phyloP scores from a whole-genome alignment of 2,329 filamentous ascomycete genomes.

The Bipolaris oryzae region DNA sequence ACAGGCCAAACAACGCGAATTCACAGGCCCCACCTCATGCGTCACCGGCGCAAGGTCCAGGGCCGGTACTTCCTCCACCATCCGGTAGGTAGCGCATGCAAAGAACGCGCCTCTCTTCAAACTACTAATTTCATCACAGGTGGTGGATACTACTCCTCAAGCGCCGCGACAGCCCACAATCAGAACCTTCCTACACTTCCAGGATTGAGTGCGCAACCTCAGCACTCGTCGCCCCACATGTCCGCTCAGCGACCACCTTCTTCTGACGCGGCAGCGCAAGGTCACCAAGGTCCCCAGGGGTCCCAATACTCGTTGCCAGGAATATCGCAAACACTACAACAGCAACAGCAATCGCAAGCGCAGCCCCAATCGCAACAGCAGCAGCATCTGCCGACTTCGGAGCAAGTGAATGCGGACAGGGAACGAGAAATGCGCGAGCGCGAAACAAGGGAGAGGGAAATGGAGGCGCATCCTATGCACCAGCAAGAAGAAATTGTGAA shows the following conservation, averaged over 20 bases:
- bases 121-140: conserved; percentile 30
- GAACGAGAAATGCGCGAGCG: conserved; percentile 56
- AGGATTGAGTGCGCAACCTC: conserved; percentile 52
- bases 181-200: conserved; percentile 55
- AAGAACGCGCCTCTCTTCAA: conserved; percentile 11
- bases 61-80: conserved; percentile 49
- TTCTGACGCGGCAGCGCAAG: conserved; percentile 46
- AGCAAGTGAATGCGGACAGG: conserved; percentile 48
- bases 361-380: conserved; percentile 32
- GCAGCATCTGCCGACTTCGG: conserved; percentile 44
- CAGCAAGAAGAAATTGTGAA: conserved; percentile 63
- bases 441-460: conserved; percentile 56
- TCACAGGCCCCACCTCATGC: conserved; percentile 43
- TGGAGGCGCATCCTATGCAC: conserved; percentile 54
- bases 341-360: conserved; percentile 22
- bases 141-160: conserved; percentile 51
- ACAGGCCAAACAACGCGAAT: conserved; percentile 41
- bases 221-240: conserved; percentile 51
- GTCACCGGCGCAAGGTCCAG: conserved; percentile 44
- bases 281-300: conserved; percentile 42
- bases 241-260: conserved; percentile 44
- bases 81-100: conserved; percentile 40
- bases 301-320: conserved; percentile 53
- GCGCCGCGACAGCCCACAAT: conserved; percentile 40
- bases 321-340: conserved; percentile 51